Base-by-base conservation (phyloP, 345 rosid species). In the Abelmoschus esculentus region DNA sequence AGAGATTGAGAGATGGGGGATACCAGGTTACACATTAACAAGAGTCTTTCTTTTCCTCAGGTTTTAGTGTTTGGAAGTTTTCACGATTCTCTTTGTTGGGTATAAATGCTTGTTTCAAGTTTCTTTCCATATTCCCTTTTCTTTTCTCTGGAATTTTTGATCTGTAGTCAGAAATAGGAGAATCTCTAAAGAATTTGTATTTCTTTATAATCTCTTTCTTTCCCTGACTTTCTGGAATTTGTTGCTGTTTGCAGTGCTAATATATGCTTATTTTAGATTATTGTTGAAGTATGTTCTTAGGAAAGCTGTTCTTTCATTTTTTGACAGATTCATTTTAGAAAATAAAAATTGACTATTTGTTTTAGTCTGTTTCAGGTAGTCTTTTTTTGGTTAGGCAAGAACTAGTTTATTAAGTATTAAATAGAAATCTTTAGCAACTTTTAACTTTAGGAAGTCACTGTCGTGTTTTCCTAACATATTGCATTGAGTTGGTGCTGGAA, bases 1-100 rank as follows among this genome's bases (percentile, higher is more conserved):
- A 58, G 67, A 77, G 75, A 72, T 76, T 61, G 57, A 42, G 38
- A 75, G 68, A 79, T 79, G 83, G 80, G 62, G 40, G 54, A 29
- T 66, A 29, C 40, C 22, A 50, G 61, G 29, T 47, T 6, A 49
- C 13, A 11, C 60, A 49, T 66, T 31, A 66, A 66, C 40, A 14
- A 63, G 15, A 34, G 47, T 64, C 49, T 70, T 72, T 47, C 42
- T 47, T 66, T 52, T 29, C 78, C 78, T 82, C 73, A 80, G 87
- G 67, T 67, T 58, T 64, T 49, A 1, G 49, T 11, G 36, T 61
- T 70, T 74, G 64, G 36, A 59, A 79, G 62, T 50, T 79, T 68
- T 75, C 75, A 55, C 10, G 31, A 56, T 69, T 81, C 28, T 64
- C 42, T 79, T 62, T 62, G 66, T 66, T 34, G 60, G 31, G 15